phyloP scores from a whole-genome alignment of 2,329 filamentous ascomycete species.

The Emergomyces orientalis region DNA sequence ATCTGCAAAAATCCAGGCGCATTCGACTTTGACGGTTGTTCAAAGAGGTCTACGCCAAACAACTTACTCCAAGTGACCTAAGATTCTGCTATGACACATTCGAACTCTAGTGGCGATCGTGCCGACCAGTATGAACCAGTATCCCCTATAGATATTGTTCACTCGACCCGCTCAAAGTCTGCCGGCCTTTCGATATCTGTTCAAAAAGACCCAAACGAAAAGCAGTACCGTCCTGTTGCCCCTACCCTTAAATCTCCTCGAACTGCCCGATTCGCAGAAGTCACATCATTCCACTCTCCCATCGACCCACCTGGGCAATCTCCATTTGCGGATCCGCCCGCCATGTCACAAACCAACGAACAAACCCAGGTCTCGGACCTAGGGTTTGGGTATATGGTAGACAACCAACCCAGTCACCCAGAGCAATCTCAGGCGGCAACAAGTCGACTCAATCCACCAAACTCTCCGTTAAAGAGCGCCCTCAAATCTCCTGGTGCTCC shows the following conservation, averaged over 20 bases:
- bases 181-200: constrained; percentile 21
- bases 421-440: constrained; percentile 42
- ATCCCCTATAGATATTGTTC: constrained; percentile 32
- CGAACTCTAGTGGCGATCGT: constrained; percentile 11
- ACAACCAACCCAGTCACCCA: constrained; percentile 42
- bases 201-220: constrained; percentile 16
- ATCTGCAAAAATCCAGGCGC: not conserved
- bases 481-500: constrained; percentile 80
- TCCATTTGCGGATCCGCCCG: constrained; percentile 45
- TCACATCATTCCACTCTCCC: constrained; percentile 54
- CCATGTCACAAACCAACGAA: constrained; percentile 39
- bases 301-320: constrained; percentile 41
- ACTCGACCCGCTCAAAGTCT: constrained; percentile 26
- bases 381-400: constrained; percentile 80
- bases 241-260: constrained; percentile 44
- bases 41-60: not conserved
- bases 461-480: constrained; percentile 78
- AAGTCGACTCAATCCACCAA: constrained; percentile 54
- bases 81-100: constrained; percentile 13
- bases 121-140: constrained; percentile 22
- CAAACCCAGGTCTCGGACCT: constrained; percentile 69
- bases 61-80: not conserved
- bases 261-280: constrained; percentile 55
- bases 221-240: constrained; percentile 19
- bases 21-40: not conserved